Conservation (phyloP, 2,329 filamentous ascomycete species). For the Xylaria digitata region DNA sequence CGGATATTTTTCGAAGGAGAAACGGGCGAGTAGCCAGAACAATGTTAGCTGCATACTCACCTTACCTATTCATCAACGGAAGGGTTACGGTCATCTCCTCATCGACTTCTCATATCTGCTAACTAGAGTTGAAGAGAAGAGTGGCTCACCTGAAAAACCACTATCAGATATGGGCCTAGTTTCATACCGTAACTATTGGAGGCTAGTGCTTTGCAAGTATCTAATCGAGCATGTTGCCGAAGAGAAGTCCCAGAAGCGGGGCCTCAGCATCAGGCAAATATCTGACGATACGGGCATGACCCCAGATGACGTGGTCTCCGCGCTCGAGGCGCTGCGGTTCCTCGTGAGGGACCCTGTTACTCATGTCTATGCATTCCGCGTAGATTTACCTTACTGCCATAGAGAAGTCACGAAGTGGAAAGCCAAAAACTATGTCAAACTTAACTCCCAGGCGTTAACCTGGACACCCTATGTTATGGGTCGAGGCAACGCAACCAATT, state of each 20-base stretch:
- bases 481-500: slow-evolving; percentile 81
- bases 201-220: slow-evolving; percentile 86
- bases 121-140: slow-evolving; percentile 91
- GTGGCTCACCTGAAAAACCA: slow-evolving; percentile 95
- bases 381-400: slow-evolving; percentile 86
- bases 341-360: slow-evolving; percentile 91
- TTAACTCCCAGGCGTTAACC: slow-evolving; percentile 82
- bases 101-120: slow-evolving; percentile 99
- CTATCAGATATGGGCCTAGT: slow-evolving; percentile 98
- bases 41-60: slow-evolving; percentile 98
- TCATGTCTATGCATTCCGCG: slow-evolving; percentile 86
- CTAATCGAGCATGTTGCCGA: slow-evolving; percentile 69
- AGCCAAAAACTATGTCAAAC: slow-evolving; percentile 84
- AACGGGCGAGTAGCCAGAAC: slow-evolving; percentile 91
- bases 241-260: slow-evolving; percentile 55
- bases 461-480: slow-evolving; percentile 99
- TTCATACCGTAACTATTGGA: slow-evolving; percentile 98
- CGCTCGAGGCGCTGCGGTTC: slow-evolving; percentile 87
- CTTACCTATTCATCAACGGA: slow-evolving; percentile 94
- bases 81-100: slow-evolving; percentile 94
- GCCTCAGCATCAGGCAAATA: slow-evolving; percentile 73
- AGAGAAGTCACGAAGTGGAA: slow-evolving; percentile 92
- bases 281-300: slow-evolving; percentile 95
- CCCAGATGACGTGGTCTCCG: slow-evolving; percentile 93
- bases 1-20: slow-evolving; percentile 99